These are phyloP conservation scores for Globisporangium takayamanum DNA, from an alignment of 352 stramenopile species.

Conservation along the genomic window DNA sequence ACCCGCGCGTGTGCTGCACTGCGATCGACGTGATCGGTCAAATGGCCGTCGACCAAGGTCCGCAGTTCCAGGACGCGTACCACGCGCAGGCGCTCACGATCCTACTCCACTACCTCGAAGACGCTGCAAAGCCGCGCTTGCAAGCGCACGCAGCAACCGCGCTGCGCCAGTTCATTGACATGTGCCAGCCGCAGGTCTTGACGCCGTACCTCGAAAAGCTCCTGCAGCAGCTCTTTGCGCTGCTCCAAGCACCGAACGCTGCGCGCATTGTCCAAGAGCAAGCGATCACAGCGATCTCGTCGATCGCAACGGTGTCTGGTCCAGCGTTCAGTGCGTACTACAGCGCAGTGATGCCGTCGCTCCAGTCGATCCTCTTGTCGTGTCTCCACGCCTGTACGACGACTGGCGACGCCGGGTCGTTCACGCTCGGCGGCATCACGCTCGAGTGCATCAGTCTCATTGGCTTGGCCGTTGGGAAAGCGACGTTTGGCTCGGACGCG, in stretches of 20 bases:
- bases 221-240: conserved; percentile 55
- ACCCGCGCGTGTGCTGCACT: conserved; percentile 77
- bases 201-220: conserved; percentile 72
- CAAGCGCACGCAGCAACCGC: conserved; percentile 72
- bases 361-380: conserved; percentile 60
- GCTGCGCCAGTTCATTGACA: conserved; percentile 80
- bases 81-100: conserved; percentile 59
- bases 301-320: conserved; percentile 60
- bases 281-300: conserved; percentile 75
- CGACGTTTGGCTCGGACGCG: conserved; percentile 62
- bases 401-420: conserved; percentile 32
- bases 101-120: conserved; percentile 58
- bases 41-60: conserved; percentile 69
- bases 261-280: conserved; percentile 73
- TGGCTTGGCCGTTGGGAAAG: conserved; percentile 65
- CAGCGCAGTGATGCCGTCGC: conserved; percentile 55
- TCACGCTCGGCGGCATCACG: conserved; percentile 80
- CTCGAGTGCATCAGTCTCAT: conserved; percentile 82
- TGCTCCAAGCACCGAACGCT: conserved; percentile 42
- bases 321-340: conserved; percentile 71
- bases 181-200: conserved; percentile 57
- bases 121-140: conserved; percentile 49
- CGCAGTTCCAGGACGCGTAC: conserved; percentile 74
- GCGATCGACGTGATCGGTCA: conserved; percentile 82
- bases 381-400: conserved; percentile 56